phyloP scores from a whole-genome alignment of 495 filamentous ascomycete genomes.

The Trichoderma virens region DNA sequence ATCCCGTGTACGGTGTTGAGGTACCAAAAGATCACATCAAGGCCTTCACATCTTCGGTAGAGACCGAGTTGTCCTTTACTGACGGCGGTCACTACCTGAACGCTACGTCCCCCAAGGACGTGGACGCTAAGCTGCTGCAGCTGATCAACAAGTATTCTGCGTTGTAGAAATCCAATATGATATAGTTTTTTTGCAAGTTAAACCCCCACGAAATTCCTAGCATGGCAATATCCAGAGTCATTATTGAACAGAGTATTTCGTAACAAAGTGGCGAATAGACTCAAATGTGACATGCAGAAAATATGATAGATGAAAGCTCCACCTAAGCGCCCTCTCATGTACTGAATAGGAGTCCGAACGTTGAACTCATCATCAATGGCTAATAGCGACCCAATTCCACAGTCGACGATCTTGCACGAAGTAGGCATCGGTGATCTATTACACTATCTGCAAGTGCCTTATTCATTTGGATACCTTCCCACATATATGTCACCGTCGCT shows the following conservation, averaged over 20 bases:
- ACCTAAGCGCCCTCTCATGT: too few relatives aligned
- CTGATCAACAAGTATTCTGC: conserved; percentile 27
- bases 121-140: conserved; percentile 43
- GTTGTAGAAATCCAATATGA: background rate
- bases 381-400: background rate
- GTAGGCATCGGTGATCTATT: too few relatives aligned
- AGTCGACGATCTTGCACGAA: background rate
- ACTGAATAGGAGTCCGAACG: background rate
- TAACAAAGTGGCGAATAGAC: background rate
- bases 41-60: conserved; percentile 44
- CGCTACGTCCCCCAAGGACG: conserved; percentile 47
- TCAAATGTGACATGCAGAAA: background rate
- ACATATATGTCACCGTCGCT: background rate
- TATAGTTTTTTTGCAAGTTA: background rate
- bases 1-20: conserved; percentile 40
- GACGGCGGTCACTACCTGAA: conserved; percentile 54
- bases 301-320: too few relatives aligned
- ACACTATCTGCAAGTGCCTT: too few relatives aligned
- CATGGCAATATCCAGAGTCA: background rate
- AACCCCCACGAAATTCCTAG: background rate
- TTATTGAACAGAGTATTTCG: background rate
- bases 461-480: too few relatives aligned
- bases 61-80: conserved; percentile 40
- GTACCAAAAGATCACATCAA: conserved; percentile 50
- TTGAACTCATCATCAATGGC: too few relatives aligned